Evolutionary conservation across 306 rosid species (phyloP).

Genomic region (Vigna angularis): DNA sequence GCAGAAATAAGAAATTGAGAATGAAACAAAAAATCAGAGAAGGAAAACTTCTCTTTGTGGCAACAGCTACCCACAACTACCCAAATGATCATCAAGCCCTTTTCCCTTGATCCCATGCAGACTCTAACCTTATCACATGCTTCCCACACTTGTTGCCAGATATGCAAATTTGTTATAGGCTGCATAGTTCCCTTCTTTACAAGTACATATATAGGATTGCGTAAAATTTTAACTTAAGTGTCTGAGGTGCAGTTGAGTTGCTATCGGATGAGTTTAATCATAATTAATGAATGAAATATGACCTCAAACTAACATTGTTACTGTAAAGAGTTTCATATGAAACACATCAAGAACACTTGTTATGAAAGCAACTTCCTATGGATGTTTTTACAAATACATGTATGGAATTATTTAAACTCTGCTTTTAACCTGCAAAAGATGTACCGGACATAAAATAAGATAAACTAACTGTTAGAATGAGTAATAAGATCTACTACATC

Average conservation of each 20-base stretch:
- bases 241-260: background rate
- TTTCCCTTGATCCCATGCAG: background rate
- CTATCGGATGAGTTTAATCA: background rate
- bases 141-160: background rate
- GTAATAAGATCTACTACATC: background rate
- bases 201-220: background rate
- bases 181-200: background rate
- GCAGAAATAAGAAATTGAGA: background rate
- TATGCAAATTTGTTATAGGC: background rate
- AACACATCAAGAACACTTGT: background rate
- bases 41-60: background rate
- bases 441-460: background rate
- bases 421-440: background rate
- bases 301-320: background rate
- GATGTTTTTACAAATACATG: background rate
- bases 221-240: background rate
- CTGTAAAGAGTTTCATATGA: background rate
- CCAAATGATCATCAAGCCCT: background rate
- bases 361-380: background rate
- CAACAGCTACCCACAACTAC: background rate
- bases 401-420: background rate
- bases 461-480: background rate
- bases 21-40: background rate
- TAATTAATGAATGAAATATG: background rate
- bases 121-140: background rate